A percentile compares a stretch with the other conserved stretches of the same genome.
Conservation (phyloP, 371 early-diverging fungal genomes). For the Dipsacomyces acuminosporus region DNA sequence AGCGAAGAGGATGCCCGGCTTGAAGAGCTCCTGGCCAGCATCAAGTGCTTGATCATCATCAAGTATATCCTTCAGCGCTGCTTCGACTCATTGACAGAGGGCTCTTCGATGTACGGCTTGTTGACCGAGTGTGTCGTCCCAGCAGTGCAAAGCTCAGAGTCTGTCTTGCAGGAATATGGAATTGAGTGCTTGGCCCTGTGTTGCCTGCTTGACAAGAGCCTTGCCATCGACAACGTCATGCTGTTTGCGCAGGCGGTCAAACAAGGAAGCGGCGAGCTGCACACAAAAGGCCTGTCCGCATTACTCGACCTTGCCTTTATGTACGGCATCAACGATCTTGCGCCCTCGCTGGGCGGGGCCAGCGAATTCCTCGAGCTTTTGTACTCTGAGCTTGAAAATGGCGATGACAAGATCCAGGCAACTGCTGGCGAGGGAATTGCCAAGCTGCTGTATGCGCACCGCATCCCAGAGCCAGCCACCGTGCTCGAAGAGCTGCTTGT, state of each 20-base stretch:
- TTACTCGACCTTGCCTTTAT: slow-evolving; percentile 47
- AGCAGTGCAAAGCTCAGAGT: slow-evolving; percentile 65
- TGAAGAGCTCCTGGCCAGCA: slow-evolving; percentile 53
- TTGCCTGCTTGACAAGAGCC: slow-evolving; percentile 57
- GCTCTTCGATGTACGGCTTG: slow-evolving; percentile 71
- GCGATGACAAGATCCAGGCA: slow-evolving; percentile 36
- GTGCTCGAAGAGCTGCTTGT: slow-evolving; percentile 66
- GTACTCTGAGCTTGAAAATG: slow-evolving; percentile 27
- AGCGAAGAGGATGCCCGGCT: slow-evolving; percentile 47
- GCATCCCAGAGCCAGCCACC: slow-evolving; percentile 31
- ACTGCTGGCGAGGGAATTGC: slow-evolving; percentile 47
- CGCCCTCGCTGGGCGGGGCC: slow-evolving; percentile 17
- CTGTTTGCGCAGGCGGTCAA: slow-evolving; percentile 41
- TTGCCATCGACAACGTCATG: slow-evolving; percentile 39
- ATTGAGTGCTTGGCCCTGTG: slow-evolving; percentile 76
- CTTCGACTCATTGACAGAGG: slow-evolving; percentile 58
- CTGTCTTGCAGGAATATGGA: slow-evolving; percentile 66
- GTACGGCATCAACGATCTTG: slow-evolving; percentile 45
- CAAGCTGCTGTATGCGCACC: slow-evolving; percentile 40
- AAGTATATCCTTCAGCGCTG: slow-evolving; percentile 68
- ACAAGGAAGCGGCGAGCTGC: slow-evolving; percentile 43
- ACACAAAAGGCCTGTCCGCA: slow-evolving; percentile 42
- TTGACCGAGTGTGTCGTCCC: slow-evolving; percentile 76
- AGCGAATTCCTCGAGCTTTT: slow-evolving; percentile 30
- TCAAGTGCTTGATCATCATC: slow-evolving; percentile 72